Conservation (phyloP, 495 filamentous ascomycete genomes). For the Glonium stellatum region DNA sequence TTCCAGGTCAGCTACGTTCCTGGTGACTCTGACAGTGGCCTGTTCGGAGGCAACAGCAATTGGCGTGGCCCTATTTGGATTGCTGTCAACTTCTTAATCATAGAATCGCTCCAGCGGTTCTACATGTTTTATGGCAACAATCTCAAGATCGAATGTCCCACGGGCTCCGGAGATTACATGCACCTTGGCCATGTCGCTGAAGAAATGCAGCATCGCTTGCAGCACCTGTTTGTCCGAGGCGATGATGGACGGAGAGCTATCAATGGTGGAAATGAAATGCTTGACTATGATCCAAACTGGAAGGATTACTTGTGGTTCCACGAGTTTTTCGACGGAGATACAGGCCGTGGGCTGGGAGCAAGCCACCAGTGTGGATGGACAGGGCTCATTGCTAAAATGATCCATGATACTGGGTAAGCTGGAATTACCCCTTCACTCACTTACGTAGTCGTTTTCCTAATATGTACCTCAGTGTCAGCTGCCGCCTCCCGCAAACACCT, state of each 20-base stretch:
- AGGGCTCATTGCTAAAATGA: conserved; percentile 91
- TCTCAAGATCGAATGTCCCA: conserved; percentile 86
- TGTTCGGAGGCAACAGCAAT: conserved; percentile 97
- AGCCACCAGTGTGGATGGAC: conserved; percentile 98
- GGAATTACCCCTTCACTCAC: background rate
- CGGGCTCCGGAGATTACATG: conserved; percentile 90
- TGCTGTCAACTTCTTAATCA: conserved; percentile 89
- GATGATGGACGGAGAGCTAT: conserved; percentile 82
- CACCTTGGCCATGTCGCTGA: conserved; percentile 94
- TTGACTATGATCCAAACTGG: conserved; percentile 90
- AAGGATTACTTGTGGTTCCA: conserved; percentile 91
- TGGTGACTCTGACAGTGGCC: conserved; percentile 85
- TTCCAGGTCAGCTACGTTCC: conserved; percentile 87
- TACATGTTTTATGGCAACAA: conserved; percentile 90
- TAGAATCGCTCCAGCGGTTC: conserved; percentile 86
- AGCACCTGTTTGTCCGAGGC: conserved; percentile 78
- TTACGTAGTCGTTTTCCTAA: conserved; percentile 9
- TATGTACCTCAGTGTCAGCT: conserved; percentile 57
- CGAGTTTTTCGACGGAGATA: conserved; percentile 95
- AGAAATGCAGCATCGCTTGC: conserved; percentile 88
- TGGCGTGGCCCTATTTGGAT: conserved; percentile 95
- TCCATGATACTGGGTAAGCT: conserved; percentile 86
- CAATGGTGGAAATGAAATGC: conserved; percentile 70
- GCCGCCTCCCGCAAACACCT: conserved; percentile 87
- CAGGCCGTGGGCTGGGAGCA: conserved; percentile 78